Percentiles rank a stretch among this genome's conserved stretches.
These are phyloP conservation scores for Brettanomyces nanus DNA, from an alignment of 805 yeast species.

Conservation along the genomic window DNA sequence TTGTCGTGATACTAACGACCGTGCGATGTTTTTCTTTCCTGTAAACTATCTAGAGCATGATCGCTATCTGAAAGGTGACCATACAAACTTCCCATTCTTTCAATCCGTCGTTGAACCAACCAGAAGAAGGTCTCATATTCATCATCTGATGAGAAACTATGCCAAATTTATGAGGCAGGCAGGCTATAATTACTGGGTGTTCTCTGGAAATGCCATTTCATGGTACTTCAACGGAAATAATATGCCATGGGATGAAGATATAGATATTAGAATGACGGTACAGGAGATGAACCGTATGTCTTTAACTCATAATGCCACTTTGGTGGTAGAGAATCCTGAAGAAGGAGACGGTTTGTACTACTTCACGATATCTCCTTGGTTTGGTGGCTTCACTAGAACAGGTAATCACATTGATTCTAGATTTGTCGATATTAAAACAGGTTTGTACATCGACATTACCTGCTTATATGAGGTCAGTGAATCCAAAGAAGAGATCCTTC, in stretches of 20 bases:
- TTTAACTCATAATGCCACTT: slow-evolving; percentile 34
- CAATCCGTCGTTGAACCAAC: neutral
- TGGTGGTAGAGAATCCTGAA: slow-evolving; percentile 31
- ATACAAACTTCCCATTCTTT: slow-evolving; percentile 4
- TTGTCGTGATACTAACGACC: neutral
- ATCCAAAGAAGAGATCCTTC: neutral
- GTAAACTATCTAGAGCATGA: slow-evolving; percentile 3
- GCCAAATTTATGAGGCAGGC: slow-evolving; percentile 4
- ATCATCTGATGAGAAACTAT: slow-evolving; percentile 3
- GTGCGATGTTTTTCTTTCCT: slow-evolving; percentile 1
- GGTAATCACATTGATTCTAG: slow-evolving; percentile 70
- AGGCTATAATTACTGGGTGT: slow-evolving; percentile 5
- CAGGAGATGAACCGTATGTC: slow-evolving; percentile 40
- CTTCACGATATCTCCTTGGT: slow-evolving; percentile 27
- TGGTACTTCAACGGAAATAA: slow-evolving; percentile 46
- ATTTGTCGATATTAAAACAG: slow-evolving; percentile 62
- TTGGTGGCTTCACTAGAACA: slow-evolving; percentile 33
- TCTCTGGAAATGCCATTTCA: slow-evolving; percentile 12
- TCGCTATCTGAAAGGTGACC: neutral
- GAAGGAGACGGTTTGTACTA: slow-evolving; percentile 25
- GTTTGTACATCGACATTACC: slow-evolving; percentile 66
- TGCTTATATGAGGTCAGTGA: neutral
- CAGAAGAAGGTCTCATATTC: neutral
- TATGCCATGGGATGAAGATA: slow-evolving; percentile 52
- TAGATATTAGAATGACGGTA: slow-evolving; percentile 43